Percentiles rank a stretch among this genome's conserved stretches.
Conservation (phyloP, 345 rosid genomes). For the Sapria himalayana region DNA sequence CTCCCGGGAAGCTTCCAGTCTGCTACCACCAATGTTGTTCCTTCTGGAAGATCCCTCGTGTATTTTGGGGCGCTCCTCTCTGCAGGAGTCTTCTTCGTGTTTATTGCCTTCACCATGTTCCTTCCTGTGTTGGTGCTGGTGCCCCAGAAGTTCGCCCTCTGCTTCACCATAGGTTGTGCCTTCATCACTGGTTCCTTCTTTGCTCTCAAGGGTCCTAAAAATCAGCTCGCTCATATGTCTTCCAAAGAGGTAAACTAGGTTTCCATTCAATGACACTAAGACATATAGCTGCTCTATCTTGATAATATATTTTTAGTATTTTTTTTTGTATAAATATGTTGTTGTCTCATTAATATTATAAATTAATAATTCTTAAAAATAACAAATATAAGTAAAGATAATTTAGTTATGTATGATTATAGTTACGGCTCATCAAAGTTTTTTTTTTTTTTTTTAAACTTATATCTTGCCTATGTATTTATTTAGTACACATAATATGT, state of each 20-base stretch:
- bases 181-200: constrained; percentile 76
- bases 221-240: constrained; percentile 64
- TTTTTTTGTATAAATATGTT: no score
- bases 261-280: background rate
- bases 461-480: no score
- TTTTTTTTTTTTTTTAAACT: no score
- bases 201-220: constrained; percentile 70
- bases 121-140: constrained; percentile 82
- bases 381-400: no score
- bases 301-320: constrained; percentile 2
- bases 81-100: constrained; percentile 60
- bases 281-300: background rate
- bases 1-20: constrained; percentile 62
- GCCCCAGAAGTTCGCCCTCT: constrained; percentile 89
- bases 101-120: constrained; percentile 80
- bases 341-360: no score
- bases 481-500: no score
- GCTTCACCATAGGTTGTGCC: constrained; percentile 75
- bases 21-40: constrained; percentile 65
- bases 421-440: no score
- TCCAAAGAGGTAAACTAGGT: constrained; percentile 44
- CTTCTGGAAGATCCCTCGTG: constrained; percentile 72
- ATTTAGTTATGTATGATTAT: no score
- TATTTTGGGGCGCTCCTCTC: constrained; percentile 70
- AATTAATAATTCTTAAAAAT: no score